Conservation (phyloP, 1,139 yeast species). For the Kodamaea derodonti region DNA sequence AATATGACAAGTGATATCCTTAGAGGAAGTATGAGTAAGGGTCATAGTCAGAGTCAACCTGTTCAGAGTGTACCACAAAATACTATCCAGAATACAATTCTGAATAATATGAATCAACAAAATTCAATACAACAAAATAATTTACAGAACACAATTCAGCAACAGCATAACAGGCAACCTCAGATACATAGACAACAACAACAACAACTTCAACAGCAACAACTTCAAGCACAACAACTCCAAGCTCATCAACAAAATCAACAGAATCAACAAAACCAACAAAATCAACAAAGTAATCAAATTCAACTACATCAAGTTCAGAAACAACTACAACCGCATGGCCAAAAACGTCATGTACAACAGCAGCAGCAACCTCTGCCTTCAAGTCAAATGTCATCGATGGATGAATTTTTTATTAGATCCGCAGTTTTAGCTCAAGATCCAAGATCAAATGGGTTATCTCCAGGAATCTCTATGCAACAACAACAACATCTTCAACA, state of each 20-base stretch:
- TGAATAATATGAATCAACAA: background rate
- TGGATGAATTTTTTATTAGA: constrained; percentile 35
- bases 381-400: constrained; percentile 18
- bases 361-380: constrained; percentile 9
- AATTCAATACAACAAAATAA: constrained; percentile 1
- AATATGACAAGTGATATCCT: background rate
- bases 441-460: constrained; percentile 2
- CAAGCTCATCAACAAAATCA: constrained; percentile 1
- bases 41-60: background rate
- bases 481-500: constrained; percentile 2
- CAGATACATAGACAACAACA: constrained; percentile 8
- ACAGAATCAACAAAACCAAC: constrained; percentile 2
- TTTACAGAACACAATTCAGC: no score
- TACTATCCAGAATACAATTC: no score
- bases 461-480: constrained; percentile 2
- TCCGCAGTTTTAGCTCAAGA: constrained; percentile 10
- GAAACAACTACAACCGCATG: constrained; percentile 2
- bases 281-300: constrained; percentile 3
- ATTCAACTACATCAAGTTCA: constrained; percentile 2
- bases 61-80: no score
- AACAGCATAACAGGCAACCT: constrained; percentile 2
- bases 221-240: constrained; percentile 1
- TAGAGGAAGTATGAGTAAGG: background rate
- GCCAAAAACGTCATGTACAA: constrained; percentile 6
- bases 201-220: constrained; percentile 5